Conservation (phyloP, 441 rosid species). For the Brassica hybrid region DNA sequence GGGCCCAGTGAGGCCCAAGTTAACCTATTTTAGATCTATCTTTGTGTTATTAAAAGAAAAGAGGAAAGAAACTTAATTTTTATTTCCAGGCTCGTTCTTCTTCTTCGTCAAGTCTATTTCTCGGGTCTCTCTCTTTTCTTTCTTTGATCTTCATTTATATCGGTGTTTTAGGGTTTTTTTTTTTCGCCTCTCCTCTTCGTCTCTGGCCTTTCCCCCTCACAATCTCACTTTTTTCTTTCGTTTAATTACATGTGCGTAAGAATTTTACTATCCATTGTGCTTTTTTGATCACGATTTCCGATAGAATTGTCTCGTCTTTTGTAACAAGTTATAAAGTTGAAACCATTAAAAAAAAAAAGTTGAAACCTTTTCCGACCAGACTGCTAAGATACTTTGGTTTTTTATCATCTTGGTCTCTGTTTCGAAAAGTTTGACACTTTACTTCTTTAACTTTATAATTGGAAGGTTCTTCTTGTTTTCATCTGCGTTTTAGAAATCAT, state of each 20-base stretch:
- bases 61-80: not conserved
- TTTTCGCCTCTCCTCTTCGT: not conserved
- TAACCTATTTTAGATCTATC: too few species aligned
- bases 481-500: not conserved
- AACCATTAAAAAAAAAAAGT: not conserved
- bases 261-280: not conserved
- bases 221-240: constrained; percentile 1
- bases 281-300: constrained; percentile 27
- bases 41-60: too few species aligned
- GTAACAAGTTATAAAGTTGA: not conserved
- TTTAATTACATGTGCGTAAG: constrained; percentile 13
- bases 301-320: constrained; percentile 17
- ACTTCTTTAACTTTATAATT: not conserved
- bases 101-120: constrained; percentile 11
- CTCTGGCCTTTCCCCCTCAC: not conserved
- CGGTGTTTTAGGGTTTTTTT: not conserved
- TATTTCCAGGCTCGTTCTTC: not conserved
- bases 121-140: constrained; percentile 29
- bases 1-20: too few species aligned
- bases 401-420: constrained; percentile 1
- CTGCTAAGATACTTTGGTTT: constrained; percentile 6
- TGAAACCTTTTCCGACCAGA: not conserved
- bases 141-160: constrained; percentile 25
- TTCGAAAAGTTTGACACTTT: constrained; percentile 13
- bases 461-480: constrained; percentile 12